Conservation (phyloP, 129 eudicot genomes). For the Dittrichia graveolens region DNA sequence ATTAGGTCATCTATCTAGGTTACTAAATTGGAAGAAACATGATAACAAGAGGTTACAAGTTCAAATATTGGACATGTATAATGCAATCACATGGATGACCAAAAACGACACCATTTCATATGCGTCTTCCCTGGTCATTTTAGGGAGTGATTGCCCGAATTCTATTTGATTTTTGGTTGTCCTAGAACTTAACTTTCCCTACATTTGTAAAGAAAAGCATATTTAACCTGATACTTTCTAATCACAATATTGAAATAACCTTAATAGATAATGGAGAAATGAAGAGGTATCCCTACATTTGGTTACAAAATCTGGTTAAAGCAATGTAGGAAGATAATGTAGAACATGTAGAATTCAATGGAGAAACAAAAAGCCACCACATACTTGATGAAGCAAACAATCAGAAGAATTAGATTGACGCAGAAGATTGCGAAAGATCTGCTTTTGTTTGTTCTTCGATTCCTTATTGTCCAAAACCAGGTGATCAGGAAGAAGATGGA, state of each 20-base stretch:
- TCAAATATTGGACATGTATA: too few species aligned
- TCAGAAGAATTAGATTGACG: slow-evolving; percentile 1
- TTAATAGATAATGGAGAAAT: background rate
- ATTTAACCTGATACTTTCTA: background rate
- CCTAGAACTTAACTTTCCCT: too few species aligned
- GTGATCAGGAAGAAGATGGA: slow-evolving; percentile 4
- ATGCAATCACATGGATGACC: too few species aligned
- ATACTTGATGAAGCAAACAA: slow-evolving; percentile 16
- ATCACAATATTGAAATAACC: background rate
- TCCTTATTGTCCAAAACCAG: background rate
- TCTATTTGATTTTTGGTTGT: too few species aligned
- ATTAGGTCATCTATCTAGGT: too few species aligned
- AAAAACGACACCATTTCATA: too few species aligned
- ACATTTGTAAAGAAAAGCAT: too few species aligned
- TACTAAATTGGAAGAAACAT: too few species aligned
- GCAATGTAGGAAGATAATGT: background rate
- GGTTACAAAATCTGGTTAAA: background rate
- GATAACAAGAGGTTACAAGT: too few species aligned
- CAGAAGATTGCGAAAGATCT: background rate
- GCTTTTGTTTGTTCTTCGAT: background rate
- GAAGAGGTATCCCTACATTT: background rate
- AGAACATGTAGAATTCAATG: background rate
- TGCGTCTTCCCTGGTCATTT: too few species aligned
- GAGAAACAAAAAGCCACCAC: slow-evolving; percentile 4
- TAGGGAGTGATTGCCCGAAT: too few species aligned